These are phyloP conservation scores for Aleurites moluccanus DNA, from an alignment of 441 rosid species.

Conservation along the genomic window DNA sequence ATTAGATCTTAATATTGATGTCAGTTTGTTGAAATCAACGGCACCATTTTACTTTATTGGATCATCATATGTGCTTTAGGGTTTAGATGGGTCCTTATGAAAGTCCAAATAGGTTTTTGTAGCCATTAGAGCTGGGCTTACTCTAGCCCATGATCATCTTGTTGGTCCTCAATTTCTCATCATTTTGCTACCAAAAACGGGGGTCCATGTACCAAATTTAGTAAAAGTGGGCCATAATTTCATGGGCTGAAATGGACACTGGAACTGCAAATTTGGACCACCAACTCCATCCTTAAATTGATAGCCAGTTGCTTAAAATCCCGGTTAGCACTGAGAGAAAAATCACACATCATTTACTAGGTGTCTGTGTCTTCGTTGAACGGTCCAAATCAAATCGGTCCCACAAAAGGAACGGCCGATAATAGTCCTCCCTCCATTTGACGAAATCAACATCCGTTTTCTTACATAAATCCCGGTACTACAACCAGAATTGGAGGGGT, in stretches of 20 bases:
- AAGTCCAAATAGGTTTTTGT: no score
- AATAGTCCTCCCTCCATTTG: background rate
- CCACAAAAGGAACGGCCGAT: background rate
- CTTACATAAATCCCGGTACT: slow-evolving; percentile 7
- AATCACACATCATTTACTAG: no score
- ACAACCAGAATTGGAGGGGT: slow-evolving; percentile 9
- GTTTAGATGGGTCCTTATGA: background rate
- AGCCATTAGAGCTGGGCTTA: background rate
- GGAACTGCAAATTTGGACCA: slow-evolving; percentile 1
- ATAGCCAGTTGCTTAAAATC: background rate
- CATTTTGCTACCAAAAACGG: background rate
- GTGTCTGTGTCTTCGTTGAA: slow-evolving; percentile 18
- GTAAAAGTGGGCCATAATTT: background rate
- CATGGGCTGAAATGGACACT: slow-evolving; percentile 5
- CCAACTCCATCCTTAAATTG: background rate
- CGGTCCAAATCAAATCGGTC: background rate
- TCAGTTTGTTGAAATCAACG: background rate
- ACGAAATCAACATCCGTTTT: background rate
- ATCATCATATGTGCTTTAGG: background rate
- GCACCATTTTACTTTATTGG: background rate
- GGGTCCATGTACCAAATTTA: background rate
- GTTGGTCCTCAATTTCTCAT: no score
- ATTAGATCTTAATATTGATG: background rate
- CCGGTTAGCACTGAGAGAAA: background rate
- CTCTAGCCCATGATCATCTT: background rate